A percentile compares a stretch with the other conserved stretches of the same genome.
These are phyloP conservation scores for Polytolypa hystricis DNA, from an alignment of 2,329 filamentous ascomycete genomes.

Conservation along the genomic window DNA sequence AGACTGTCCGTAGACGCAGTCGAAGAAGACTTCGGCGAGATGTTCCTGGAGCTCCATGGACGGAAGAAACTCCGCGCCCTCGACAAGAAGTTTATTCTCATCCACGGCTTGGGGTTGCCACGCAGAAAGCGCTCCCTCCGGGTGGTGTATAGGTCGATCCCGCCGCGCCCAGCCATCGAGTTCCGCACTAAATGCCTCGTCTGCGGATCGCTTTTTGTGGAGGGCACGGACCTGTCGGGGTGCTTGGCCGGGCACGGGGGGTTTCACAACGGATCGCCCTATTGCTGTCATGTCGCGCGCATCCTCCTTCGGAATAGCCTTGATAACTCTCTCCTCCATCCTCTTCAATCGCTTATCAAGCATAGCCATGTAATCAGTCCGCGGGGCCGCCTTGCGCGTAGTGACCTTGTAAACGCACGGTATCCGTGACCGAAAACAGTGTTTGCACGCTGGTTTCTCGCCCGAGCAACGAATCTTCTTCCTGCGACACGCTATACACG, in stretches of 20 bases:
- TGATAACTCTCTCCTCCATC: conserved; percentile 97
- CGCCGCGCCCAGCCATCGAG: conserved; percentile 64
- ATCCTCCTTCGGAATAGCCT: conserved; percentile 81
- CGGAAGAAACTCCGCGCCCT: conserved; percentile 74
- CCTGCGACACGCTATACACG: conserved; percentile 87
- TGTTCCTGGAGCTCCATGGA: conserved; percentile 84
- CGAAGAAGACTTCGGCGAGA: conserved; percentile 87
- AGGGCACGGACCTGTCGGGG: conserved; percentile 41
- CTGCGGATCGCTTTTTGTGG: conserved; percentile 68
- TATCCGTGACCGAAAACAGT: conserved; percentile 82
- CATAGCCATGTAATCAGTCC: conserved; percentile 99
- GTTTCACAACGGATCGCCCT: conserved; percentile 74
- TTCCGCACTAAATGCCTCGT: conserved; percentile 77
- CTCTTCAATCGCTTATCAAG: conserved; percentile 87
- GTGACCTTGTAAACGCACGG: conserved; percentile 98
- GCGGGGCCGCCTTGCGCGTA: conserved; percentile 80
- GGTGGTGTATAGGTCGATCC: conserved; percentile 33
- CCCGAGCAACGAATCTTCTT: conserved; percentile 98
- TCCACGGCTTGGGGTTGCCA: conserved; percentile 54
- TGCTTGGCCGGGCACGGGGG: conserved; percentile 50
- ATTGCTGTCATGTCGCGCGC: conserved; percentile 57
- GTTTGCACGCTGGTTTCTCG: conserved; percentile 95
- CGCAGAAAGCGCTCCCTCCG: conserved; percentile 41
- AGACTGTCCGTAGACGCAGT: conserved; percentile 87
- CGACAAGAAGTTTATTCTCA: conserved; percentile 64